Evolutionary conservation across 352 stramenopile species (phyloP).

Genomic region (Globisporangium cystogenes): DNA sequence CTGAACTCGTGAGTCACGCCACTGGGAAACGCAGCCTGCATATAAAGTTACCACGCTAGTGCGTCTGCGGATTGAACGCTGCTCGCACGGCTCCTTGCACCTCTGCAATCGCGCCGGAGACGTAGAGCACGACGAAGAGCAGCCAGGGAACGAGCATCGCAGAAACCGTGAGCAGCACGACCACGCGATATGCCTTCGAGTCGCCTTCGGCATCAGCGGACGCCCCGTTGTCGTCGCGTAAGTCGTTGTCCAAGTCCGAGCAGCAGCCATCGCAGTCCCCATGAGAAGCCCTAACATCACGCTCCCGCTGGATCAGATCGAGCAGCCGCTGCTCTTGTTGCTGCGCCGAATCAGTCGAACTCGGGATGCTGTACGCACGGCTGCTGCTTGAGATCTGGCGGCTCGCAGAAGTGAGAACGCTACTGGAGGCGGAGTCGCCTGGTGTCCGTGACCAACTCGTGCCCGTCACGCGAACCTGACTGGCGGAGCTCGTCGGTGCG

Average conservation of each 20-base stretch:
- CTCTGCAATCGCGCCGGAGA: slow-evolving; percentile 1
- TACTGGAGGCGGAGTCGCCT: slow-evolving; percentile 13
- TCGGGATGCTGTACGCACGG: slow-evolving; percentile 15
- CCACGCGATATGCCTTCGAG: slow-evolving; percentile 10
- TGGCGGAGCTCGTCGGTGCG: background rate
- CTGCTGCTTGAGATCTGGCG: slow-evolving; percentile 11
- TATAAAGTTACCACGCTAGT: too few species aligned
- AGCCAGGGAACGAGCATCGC: slow-evolving; percentile 25
- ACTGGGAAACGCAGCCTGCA: too few species aligned
- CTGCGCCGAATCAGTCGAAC: slow-evolving; percentile 15
- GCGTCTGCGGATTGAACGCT: background rate
- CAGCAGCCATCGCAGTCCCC: background rate
- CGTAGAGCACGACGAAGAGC: slow-evolving; percentile 16
- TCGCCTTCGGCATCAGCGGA: slow-evolving; percentile 6
- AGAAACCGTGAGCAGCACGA: slow-evolving; percentile 17
- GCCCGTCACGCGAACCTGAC: background rate
- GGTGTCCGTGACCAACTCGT: slow-evolving; percentile 8
- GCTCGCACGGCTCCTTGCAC: slow-evolving; percentile 1
- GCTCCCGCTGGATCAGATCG: slow-evolving; percentile 15
- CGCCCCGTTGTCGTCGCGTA: slow-evolving; percentile 18
- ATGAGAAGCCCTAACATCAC: slow-evolving; percentile 11
- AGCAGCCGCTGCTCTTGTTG: slow-evolving; percentile 15
- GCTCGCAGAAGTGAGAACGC: slow-evolving; percentile 15
- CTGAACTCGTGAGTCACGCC: too few species aligned
- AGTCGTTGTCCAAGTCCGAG: slow-evolving; percentile 8